Base-by-base conservation (phyloP, 176 grass and related monocot genomes). In the Eleusine coracana region DNA sequence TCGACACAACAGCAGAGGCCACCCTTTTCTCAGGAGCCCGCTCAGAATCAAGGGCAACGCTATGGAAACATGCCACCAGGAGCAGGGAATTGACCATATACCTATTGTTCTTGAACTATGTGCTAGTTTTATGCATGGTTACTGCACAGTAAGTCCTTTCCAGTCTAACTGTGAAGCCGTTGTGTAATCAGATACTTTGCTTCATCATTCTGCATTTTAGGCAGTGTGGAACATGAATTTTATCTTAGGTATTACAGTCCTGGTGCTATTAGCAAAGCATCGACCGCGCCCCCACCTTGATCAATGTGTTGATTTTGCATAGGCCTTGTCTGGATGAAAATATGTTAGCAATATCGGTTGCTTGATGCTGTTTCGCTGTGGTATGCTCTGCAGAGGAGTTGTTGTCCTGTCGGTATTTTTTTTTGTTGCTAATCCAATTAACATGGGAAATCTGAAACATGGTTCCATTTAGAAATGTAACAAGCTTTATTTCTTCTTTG, bases 1-100 rank as follows among this genome's bases (percentile, higher is more conserved):
- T 75, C 77, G 41, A 16, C 25, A 7, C 79, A 77, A 76, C 79
- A 90, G 23, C 82, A 88, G 23, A 76, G 55, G 20, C 75, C 63
- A 65, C 78, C 85, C 50, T 80, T 59, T 83, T 74, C 62, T 1
- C 78, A 75, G 21, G 48, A 92, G 72, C 40, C 40, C 17, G 21
- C 80, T 44, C 75, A 86, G 27, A 87, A 82, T 75, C 77, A 28
- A 20, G 66, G 73, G 73, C 82, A 85, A 25, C 78, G 39, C 11
- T 60, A 68, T 75, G 79, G 84, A 70, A 77, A 20, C 73, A 59
- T 59, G 58, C 74, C 49, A 16, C 68, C 84, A 71, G 55, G 51
- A 86, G 74, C 58, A 83, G 80, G 76, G 25, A 84, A 78, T 61
- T 27, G 21, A 61, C 59, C 12, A 23, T 23, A 60, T 7, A 61